Conservation (phyloP, 2,329 filamentous ascomycete species). For the Myrmaecium sp. region DNA sequence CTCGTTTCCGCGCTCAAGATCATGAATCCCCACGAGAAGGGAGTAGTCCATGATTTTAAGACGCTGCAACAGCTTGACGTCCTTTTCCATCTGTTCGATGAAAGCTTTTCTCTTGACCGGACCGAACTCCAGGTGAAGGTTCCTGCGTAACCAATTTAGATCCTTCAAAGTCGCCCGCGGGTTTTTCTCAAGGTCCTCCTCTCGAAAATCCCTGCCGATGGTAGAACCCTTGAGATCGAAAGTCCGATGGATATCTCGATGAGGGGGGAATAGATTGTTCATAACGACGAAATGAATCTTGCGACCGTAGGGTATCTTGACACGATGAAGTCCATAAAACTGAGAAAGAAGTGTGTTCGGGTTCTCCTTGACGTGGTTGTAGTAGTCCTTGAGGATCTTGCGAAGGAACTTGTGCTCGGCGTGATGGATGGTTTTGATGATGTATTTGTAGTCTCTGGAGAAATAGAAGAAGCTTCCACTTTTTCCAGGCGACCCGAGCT, state of each 20-base stretch:
- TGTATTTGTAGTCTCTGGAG: conserved; percentile 98
- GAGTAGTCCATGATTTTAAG: conserved; percentile 99
- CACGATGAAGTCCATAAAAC: conserved; percentile 91
- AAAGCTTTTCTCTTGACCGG: conserved; percentile 78
- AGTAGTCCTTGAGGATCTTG: conserved; percentile 79
- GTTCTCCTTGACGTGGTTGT: conserved; percentile 79
- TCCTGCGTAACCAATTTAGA: conserved; percentile 82
- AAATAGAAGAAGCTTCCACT: conserved; percentile 99
- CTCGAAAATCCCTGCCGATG: conserved; percentile 76
- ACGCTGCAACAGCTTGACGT: conserved; percentile 72
- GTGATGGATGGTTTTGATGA: conserved; percentile 99
- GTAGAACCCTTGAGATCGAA: conserved; percentile 97
- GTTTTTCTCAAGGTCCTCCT: conserved; percentile 75
- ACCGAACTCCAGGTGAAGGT: conserved; percentile 75
- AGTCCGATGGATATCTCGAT: conserved; percentile 91
- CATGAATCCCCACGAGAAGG: conserved; percentile 84
- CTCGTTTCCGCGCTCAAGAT: conserved; percentile 77
- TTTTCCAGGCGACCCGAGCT: conserved; percentile 92
- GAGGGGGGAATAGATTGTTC: conserved; percentile 97
- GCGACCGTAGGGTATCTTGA: conserved; percentile 94
- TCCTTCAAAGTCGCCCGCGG: conserved; percentile 90
- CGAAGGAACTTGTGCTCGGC: conserved; percentile 77
- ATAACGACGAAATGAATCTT: conserved; percentile 99
- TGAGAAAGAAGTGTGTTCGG: conserved; percentile 94
- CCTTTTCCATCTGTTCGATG: conserved; percentile 70